Base-by-base conservation (phyloP, 352 stramenopile genomes). In the Phytophthora ramorum region DNA sequence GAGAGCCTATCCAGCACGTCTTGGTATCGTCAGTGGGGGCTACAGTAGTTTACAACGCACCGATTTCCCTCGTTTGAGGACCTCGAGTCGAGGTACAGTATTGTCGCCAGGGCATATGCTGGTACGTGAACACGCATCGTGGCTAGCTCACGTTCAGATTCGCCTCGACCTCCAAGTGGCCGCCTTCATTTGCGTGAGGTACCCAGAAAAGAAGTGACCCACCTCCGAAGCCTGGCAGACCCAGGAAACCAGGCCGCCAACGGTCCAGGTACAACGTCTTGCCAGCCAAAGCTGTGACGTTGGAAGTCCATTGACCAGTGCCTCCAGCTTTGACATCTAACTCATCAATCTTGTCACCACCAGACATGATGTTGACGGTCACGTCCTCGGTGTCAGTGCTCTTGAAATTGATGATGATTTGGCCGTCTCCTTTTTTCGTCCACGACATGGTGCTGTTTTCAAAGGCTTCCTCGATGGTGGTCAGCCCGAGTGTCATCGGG, bases 391-490 rank as follows among this genome's bases (percentile, higher is more conserved):
- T 41, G 35, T 41, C 35, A 12, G 35, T 43, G 14, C 35, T 43
- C 35, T 43, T 43, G 16, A 43, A 43, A 17, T 43, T 43, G 12
- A 43, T 13, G 14, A 43, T 43, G 2, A 43, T 2, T 19, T n/a
- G 13, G 12, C 44, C 44, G 14, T 51, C 44, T 10, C 28, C 20
- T 34, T 69, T 47, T 13, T 69, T 63, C 0, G 62, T 87, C 79
- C 80, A 89, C 3, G 58, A 60, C 35, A 78, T 77, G 0, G 64
- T 56, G 34, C 66, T 85, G 19, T 64, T 51, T 7, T 69, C 68
- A 51, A 90, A 90, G 8, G 81, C 81, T 7, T 76, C 63, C 12
- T 75, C 58, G 1, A 85, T 53, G 0, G 62, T 75, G 0, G 57
- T 76, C 14, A 91, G 30, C 3, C 79, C 82, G 0, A 91, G 48